phyloP scores from a whole-genome alignment of 257 asterid species.

The Coffea canephora region DNA sequence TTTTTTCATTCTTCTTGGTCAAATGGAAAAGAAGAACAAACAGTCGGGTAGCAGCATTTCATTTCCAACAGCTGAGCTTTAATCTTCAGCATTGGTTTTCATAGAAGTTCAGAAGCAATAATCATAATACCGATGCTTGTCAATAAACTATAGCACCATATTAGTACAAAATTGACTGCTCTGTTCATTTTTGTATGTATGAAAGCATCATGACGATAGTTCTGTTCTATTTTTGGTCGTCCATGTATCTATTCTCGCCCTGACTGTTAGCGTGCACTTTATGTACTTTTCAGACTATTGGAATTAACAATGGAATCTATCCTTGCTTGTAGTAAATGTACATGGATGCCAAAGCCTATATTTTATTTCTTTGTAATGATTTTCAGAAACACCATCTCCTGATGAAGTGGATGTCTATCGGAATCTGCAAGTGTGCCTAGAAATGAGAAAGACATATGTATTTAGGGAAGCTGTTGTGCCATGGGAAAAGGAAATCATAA shows the following conservation, averaged over 20 bases:
- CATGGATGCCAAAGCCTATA: conserved; percentile 4
- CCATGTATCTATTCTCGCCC: not conserved
- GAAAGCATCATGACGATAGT: not conserved
- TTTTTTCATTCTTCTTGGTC: not conserved
- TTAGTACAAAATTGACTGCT: not conserved
- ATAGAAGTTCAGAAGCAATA: not conserved
- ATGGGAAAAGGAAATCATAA: conserved; percentile 82
- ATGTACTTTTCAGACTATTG: not conserved
- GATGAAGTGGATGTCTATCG: conserved; percentile 85
- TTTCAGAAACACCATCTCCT: conserved; percentile 73
- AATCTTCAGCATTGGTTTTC: not conserved
- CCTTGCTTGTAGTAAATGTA: not conserved
- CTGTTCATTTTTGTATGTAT: not conserved
- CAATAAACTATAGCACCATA: not conserved
- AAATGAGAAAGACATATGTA: conserved; percentile 65
- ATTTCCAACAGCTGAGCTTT: not conserved
- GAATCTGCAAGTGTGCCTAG: conserved; percentile 77
- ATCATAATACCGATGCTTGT: not conserved
- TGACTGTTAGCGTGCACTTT: not conserved
- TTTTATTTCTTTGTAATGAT: conserved; percentile 19
- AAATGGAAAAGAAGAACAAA: not conserved
- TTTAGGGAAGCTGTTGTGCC: conserved; percentile 77
- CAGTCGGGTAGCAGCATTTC: not conserved
- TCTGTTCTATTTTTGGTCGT: not conserved
- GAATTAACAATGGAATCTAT: not conserved